Evolutionary conservation across 192 early-diverging fungal genomes (phyloP).

Genomic region (Hyaloraphidium curvatum): DNA sequence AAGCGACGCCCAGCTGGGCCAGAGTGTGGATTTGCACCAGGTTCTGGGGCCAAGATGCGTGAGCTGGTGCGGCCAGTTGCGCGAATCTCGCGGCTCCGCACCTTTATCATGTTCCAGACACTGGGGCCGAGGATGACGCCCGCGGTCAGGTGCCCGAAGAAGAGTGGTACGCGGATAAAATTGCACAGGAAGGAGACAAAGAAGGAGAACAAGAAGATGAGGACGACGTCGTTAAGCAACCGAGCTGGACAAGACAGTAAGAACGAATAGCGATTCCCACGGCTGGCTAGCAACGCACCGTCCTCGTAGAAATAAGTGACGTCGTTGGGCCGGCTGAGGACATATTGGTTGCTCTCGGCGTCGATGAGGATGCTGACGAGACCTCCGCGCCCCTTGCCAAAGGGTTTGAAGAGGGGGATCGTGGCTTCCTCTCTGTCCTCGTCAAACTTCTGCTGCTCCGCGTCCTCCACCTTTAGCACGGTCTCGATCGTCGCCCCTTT

Average conservation of each 20-base stretch:
- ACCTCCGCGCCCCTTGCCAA: constrained; percentile 13
- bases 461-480: constrained; percentile 18
- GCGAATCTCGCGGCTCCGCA: too few relatives aligned
- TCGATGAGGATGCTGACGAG: constrained; percentile 31
- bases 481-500: constrained; percentile 15
- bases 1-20: constrained; percentile 28
- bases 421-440: constrained; percentile 8
- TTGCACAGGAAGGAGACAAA: constrained; percentile 17
- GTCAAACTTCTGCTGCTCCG: constrained; percentile 7
- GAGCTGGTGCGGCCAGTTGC: too few relatives aligned
- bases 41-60: too few relatives aligned
- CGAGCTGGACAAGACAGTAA: constrained; percentile 5
- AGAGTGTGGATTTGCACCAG: constrained; percentile 32
- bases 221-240: constrained; percentile 20
- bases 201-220: constrained; percentile 20
- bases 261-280: background rate
- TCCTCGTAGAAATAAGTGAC: constrained; percentile 25
- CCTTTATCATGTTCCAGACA: constrained; percentile 25
- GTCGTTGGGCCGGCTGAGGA: constrained; percentile 21
- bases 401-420: background rate
- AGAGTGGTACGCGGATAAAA: constrained; percentile 20
- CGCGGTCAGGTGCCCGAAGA: constrained; percentile 37
- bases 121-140: constrained; percentile 25
- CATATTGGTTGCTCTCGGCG: constrained; percentile 31
- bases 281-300: constrained; percentile 6